Percentiles rank a stretch among this genome's conserved stretches.
Conservation (phyloP, 2,329 filamentous ascomycete species). For the Colletotrichum paranaense region DNA sequence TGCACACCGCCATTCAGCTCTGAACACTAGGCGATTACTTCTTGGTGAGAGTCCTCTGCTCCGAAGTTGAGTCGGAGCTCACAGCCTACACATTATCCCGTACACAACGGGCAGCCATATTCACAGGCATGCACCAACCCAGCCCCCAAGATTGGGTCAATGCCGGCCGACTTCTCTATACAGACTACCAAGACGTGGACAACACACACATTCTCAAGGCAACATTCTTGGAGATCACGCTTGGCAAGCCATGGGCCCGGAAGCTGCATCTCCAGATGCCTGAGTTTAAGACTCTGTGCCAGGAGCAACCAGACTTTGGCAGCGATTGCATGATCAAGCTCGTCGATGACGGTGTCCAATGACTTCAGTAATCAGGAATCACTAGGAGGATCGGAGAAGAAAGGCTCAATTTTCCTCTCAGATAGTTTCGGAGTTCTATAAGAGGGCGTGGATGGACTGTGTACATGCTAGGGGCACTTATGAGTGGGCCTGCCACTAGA, state of each 20-base stretch:
- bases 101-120: too few species aligned
- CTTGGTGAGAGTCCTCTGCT: background rate
- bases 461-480: background rate
- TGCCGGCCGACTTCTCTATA: background rate
- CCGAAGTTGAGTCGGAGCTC: background rate
- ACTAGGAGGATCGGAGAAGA: background rate
- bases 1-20: background rate
- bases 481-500: background rate
- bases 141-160: background rate
- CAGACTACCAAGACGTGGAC: background rate
- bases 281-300: background rate
- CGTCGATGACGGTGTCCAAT: background rate
- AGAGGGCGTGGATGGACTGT: too few species aligned
- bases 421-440: background rate
- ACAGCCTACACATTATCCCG: too few species aligned
- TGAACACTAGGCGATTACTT: background rate
- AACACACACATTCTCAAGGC: background rate
- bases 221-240: background rate
- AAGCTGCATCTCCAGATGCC: background rate
- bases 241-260: background rate
- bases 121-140: too few species aligned
- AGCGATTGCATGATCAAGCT: slow-evolving; percentile 15
- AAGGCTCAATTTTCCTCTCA: background rate
- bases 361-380: background rate
- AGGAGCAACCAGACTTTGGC: background rate